Evolutionary conservation across 257 asterid genomes (phyloP).

Genomic region (Leptodermis oblonga): DNA sequence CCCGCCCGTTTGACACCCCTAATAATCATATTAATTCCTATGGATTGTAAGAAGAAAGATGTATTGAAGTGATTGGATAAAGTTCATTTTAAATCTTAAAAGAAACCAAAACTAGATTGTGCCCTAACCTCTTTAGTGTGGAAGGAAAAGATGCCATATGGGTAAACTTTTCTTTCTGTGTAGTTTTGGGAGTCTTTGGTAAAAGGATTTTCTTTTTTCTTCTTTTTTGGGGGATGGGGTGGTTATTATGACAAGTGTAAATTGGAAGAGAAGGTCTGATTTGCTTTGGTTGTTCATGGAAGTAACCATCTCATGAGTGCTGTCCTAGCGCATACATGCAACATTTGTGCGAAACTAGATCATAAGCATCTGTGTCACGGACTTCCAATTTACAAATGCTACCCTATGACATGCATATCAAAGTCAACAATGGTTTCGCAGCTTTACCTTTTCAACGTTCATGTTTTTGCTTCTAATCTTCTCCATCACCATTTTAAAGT

Average conservation of each 20-base stretch:
- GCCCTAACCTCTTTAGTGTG: too few species aligned
- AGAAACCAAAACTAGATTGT: neutral
- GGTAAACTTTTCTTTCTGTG: too few species aligned
- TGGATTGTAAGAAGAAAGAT: neutral
- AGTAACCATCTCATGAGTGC: neutral
- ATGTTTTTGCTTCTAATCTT: neutral
- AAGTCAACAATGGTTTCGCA: neutral
- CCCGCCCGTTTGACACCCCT: too few species aligned
- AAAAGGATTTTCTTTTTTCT: neutral
- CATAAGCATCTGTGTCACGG: neutral
- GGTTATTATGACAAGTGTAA: neutral
- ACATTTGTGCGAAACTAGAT: neutral
- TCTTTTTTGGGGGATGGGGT: conserved; percentile 1
- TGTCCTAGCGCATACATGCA: neutral
- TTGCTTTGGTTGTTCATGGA: neutral
- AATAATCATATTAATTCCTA: neutral
- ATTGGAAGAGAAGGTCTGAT: neutral
- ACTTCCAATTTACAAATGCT: neutral
- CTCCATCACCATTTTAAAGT: conserved; percentile 12
- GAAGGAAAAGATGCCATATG: neutral
- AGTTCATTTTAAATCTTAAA: too few species aligned
- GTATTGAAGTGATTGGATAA: neutral
- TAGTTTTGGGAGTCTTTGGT: neutral
- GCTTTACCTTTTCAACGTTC: neutral
- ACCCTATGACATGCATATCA: neutral